A percentile compares a stretch with the other conserved stretches of the same genome.
phyloP scores from a whole-genome alignment of 495 filamentous ascomycete genomes.

The Gamarada debralockiae region DNA sequence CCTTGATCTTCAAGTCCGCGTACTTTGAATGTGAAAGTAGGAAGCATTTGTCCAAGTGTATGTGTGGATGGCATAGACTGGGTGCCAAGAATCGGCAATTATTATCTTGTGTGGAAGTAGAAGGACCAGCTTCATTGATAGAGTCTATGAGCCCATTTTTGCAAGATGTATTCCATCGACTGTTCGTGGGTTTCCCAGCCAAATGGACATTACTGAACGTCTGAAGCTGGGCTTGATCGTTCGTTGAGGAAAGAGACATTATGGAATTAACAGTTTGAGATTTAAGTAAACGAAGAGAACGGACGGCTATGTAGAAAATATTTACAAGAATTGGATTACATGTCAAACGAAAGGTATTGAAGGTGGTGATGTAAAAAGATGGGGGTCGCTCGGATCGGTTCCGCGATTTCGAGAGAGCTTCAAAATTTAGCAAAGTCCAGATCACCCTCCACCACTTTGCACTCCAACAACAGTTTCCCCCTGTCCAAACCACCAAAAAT shows the following conservation, averaged over 20 bases:
- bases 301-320: background rate
- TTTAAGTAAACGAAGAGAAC: background rate
- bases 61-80: conserved; percentile 68
- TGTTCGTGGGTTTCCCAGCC: conserved; percentile 18
- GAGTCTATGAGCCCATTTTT: conserved; percentile 16
- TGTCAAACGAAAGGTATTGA: background rate
- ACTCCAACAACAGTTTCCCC: no score
- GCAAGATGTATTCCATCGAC: conserved; percentile 19
- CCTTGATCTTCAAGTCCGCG: conserved; percentile 51
- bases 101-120: background rate
- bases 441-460: background rate
- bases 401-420: background rate
- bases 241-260: background rate
- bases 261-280: background rate
- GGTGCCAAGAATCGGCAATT: conserved; percentile 42
- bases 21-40: conserved; percentile 54
- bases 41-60: conserved; percentile 75
- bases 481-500: conserved; percentile 32
- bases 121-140: conserved; percentile 4
- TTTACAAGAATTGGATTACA: no score
- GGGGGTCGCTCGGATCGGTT: background rate
- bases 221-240: background rate
- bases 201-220: conserved; percentile 17
- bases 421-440: background rate
- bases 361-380: background rate